These are phyloP conservation scores for Cryptococcus depauperatus DNA, from an alignment of 1,284 basidiomycete genomes.

Conservation along the genomic window DNA sequence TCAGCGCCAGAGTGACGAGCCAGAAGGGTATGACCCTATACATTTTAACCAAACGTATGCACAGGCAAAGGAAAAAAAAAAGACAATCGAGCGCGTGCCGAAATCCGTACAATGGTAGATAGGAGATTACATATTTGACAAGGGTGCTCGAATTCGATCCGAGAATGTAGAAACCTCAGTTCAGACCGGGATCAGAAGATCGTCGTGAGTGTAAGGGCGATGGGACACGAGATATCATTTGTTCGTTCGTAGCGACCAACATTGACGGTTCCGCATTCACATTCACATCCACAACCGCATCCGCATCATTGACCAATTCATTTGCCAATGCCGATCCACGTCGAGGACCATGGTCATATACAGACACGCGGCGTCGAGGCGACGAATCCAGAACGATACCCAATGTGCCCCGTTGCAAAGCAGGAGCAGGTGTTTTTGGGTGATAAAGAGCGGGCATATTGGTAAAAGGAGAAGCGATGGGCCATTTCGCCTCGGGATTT, in stretches of 20 bases:
- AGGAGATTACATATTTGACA: too few relatives aligned
- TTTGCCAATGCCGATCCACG: constrained; percentile 13
- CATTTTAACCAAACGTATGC: neutral
- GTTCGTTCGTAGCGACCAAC: neutral
- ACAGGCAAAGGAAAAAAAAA: neutral
- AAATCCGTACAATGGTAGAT: neutral
- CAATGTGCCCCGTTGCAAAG: neutral
- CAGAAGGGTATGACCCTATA: constrained; percentile 81
- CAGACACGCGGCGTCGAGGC: constrained; percentile 7
- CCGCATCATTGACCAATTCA: constrained; percentile 1
- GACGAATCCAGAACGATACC: constrained; percentile 4
- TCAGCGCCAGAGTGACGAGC: constrained; percentile 76
- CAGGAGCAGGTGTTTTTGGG: constrained; percentile 7
- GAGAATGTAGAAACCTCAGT: too few relatives aligned
- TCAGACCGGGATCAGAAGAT: too few relatives aligned
- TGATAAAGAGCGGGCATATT: constrained; percentile 24
- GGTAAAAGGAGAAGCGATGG: constrained; percentile 29
- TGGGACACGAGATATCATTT: constrained; percentile 4
- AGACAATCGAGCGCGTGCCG: neutral
- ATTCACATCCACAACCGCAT: neutral
- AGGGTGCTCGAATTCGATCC: too few relatives aligned
- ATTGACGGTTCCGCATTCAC: neutral
- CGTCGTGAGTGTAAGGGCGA: constrained; percentile 7
- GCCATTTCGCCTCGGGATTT: constrained; percentile 6
- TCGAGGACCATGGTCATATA: constrained; percentile 6